Evolutionary conservation across 768 basidiomycete species (phyloP).

Genomic region (Omphalotus guepiniiformis): DNA sequence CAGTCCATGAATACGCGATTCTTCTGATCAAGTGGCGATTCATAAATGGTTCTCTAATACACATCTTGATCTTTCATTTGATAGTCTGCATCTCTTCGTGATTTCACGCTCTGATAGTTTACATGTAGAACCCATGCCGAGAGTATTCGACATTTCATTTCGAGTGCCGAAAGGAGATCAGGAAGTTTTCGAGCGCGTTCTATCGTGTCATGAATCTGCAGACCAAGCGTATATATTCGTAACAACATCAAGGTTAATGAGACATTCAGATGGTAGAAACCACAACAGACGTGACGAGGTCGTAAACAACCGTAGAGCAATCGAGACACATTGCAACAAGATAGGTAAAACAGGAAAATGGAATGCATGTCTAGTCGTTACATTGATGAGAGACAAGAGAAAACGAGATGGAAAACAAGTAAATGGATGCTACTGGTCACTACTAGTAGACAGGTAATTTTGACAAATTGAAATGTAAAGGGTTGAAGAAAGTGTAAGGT

Average conservation of each 20-base stretch:
- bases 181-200: too few species aligned
- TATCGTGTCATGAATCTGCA: conserved; percentile 1
- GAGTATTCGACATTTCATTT: too few species aligned
- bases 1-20: too few species aligned
- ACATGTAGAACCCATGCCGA: too few species aligned
- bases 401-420: conserved; percentile 12
- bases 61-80: too few species aligned
- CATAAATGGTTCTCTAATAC: too few species aligned
- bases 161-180: too few species aligned
- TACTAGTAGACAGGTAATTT: conserved; percentile 7
- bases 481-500: not conserved
- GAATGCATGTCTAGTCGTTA: conserved; percentile 73
- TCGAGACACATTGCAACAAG: conserved; percentile 28
- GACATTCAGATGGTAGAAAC: conserved; percentile 5
- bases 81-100: too few species aligned
- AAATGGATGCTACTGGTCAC: conserved; percentile 10
- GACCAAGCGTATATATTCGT: conserved; percentile 17
- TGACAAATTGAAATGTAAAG: not conserved
- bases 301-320: conserved; percentile 24
- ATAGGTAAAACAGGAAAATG: conserved; percentile 21
- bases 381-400: conserved; percentile 33
- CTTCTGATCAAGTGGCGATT: too few species aligned
- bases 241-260: conserved; percentile 15
- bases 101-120: too few species aligned
- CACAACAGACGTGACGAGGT: conserved; percentile 18